Percentiles rank a stretch among this genome's conserved stretches.
Conservation (phyloP, 148 eudicot species). For the Vaccinium darrowii region DNA sequence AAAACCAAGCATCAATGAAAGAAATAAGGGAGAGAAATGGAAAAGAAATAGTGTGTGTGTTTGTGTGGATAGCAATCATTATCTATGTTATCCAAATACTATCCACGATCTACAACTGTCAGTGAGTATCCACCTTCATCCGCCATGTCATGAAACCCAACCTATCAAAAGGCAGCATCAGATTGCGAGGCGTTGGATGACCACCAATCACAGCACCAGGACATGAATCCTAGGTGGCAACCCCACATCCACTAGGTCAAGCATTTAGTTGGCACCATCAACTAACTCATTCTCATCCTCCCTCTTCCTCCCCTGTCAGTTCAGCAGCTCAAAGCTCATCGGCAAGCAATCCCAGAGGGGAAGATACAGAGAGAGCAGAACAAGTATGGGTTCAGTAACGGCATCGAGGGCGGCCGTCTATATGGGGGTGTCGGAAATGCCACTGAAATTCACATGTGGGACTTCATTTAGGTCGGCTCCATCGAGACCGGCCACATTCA, state of each 20-base stretch:
- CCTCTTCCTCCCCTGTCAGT: neutral
- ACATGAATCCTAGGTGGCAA: slow-evolving; percentile 35
- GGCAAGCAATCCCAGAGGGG: neutral
- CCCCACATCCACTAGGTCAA: slow-evolving; percentile 53
- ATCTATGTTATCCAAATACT: neutral
- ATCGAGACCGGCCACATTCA: slow-evolving; percentile 31
- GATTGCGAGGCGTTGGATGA: slow-evolving; percentile 27
- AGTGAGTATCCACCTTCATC: slow-evolving; percentile 12
- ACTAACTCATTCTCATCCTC: neutral
- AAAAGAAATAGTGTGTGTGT: neutral
- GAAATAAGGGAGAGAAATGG: neutral
- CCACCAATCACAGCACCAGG: slow-evolving; percentile 28
- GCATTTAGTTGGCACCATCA: slow-evolving; percentile 37
- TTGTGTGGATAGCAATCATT: neutral
- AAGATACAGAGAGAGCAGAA: neutral
- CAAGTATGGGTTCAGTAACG: slow-evolving; percentile 65
- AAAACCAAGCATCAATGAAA: neutral
- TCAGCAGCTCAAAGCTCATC: neutral
- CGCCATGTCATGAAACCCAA: slow-evolving; percentile 18
- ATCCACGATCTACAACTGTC: neutral
- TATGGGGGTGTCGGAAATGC: slow-evolving; percentile 64
- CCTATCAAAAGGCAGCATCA: slow-evolving; percentile 33
- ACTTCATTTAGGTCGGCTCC: slow-evolving; percentile 34
- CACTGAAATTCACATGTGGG: slow-evolving; percentile 37
- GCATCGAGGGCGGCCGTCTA: slow-evolving; percentile 59